A percentile compares a stretch with the other conserved stretches of the same genome.
These are phyloP conservation scores for Emmonsiellopsis sp. DNA, from an alignment of 2,329 filamentous ascomycete species.

Conservation along the genomic window DNA sequence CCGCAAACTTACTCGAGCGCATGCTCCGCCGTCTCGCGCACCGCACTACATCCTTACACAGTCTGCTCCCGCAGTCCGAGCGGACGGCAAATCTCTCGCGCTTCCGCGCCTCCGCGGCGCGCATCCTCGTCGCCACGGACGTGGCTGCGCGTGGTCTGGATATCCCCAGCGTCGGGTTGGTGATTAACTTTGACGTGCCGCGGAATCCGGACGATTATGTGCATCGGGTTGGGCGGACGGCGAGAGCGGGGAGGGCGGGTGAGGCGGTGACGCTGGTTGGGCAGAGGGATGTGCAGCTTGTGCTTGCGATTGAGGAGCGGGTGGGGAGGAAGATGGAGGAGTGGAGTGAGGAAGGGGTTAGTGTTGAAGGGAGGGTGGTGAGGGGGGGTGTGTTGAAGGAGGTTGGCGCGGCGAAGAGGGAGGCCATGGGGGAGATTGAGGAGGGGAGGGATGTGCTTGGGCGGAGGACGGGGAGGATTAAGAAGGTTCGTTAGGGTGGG, in stretches of 20 bases:
- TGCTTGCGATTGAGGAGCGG: conserved; percentile 80
- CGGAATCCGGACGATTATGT: conserved; percentile 97
- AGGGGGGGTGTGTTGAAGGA: conserved; percentile 70
- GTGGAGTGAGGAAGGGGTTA: conserved; percentile 86
- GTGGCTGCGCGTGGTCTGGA: conserved; percentile 91
- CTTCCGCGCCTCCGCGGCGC: conserved; percentile 80
- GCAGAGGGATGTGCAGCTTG: conserved; percentile 81
- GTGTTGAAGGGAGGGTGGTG: conserved; percentile 81
- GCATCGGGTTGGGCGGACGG: conserved; percentile 89
- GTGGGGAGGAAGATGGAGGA: conserved; percentile 70
- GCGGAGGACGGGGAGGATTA: conserved; percentile 52
- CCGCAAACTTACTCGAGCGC: conserved; percentile 82
- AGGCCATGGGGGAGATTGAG: conserved; percentile 83
- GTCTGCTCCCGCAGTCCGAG: conserved; percentile 72
- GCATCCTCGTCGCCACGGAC: conserved; percentile 89
- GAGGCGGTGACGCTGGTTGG: conserved; percentile 82
- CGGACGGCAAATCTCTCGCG: conserved; percentile 79
- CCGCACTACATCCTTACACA: conserved; percentile 85
- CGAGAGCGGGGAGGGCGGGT: conserved; percentile 76
- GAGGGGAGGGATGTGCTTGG: conserved; percentile 85
- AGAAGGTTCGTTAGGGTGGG: conserved; percentile 27
- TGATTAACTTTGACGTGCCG: conserved; percentile 92
- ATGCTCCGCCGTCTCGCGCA: conserved; percentile 77
- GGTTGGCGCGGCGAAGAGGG: conserved; percentile 91
- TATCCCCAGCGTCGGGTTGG: conserved; percentile 82